Base-by-base conservation (phyloP, 208 protist genomes). In the Acanthamoeba divionensis region DNA sequence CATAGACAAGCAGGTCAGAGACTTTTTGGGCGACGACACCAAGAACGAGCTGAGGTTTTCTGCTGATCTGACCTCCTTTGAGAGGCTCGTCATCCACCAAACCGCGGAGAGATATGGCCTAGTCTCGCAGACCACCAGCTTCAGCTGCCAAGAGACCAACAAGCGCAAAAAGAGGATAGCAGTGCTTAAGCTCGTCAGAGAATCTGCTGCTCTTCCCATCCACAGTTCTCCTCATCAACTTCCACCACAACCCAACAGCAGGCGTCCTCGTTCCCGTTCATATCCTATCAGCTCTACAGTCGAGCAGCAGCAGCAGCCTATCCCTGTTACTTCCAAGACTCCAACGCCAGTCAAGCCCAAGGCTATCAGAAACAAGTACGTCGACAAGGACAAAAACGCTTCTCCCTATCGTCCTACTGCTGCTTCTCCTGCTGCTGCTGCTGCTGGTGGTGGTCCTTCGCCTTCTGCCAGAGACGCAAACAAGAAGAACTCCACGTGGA, bases 121-220 rank as follows among this genome's bases (percentile, higher is more conserved):
- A 18, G 36, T 66, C 29, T 55, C 60, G n/a, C 75, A 85, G 15
- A 66, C 75, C 15, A 24, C 75, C 10, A 85, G 65, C 50, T 85
- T 41, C 48, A 66, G 60, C 75, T 85, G 75, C 48, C n/a, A 48
- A 18, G 50, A 85, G 50, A 85, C 75, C 26, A 55, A 55, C 31
- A 44, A 48, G 52, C 60, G 65, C 52, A n/a, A 85, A 38, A 60
- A 55, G 26, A 48, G 75, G 9, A 21, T 85, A 5, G 65, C 75
- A 36, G 52, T 85, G 5, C 65, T 85, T 55, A 85, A 63, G 75
- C n/a, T n/a, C n/a, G n/a, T n/a, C n/a, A n/a, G n/a, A n/a, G n/a
- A n/a, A n/a, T n/a, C n/a, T n/a, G n/a, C n/a, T n/a, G n/a, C n/a
- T n/a, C n/a, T n/a, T n/a, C n/a, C n/a, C n/a, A n/a, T n/a, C n/a